These are phyloP conservation scores for Escovopsis sp. DNA, from an alignment of 2,329 filamentous ascomycete genomes.

Conservation along the genomic window DNA sequence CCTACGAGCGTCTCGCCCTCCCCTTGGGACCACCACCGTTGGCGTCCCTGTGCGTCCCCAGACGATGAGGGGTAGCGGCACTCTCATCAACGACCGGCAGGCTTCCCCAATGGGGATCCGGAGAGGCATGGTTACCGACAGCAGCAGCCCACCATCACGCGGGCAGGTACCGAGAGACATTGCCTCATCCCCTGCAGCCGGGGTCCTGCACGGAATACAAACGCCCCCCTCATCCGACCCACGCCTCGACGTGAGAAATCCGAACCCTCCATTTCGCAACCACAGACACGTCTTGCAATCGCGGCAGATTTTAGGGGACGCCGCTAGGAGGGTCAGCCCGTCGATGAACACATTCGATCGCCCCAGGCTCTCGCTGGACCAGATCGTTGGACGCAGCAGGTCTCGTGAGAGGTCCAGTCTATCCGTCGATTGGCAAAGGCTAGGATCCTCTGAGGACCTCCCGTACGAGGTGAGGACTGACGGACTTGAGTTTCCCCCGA, in stretches of 20 bases:
- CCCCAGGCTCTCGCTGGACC: neutral
- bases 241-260: constrained; percentile 3
- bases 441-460: neutral
- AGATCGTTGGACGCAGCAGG: neutral
- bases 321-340: too few relatives aligned
- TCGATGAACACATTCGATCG: neutral
- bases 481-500: too few relatives aligned
- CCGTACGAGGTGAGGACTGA: too few relatives aligned
- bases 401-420: too few relatives aligned
- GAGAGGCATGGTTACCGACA: neutral
- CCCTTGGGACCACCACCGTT: too few relatives aligned
- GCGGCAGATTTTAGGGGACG: neutral
- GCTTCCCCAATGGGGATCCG: neutral
- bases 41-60: neutral
- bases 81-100: neutral
- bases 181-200: neutral
- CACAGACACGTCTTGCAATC: neutral
- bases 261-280: neutral
- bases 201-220: constrained; percentile 4
- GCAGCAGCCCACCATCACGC: neutral
- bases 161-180: neutral
- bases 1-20: neutral
- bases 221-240: constrained; percentile 14
- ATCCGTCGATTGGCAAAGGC: neutral
- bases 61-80: neutral